Conservation (phyloP, 306 rosid genomes). For the Trichosanthes truncata region DNA sequence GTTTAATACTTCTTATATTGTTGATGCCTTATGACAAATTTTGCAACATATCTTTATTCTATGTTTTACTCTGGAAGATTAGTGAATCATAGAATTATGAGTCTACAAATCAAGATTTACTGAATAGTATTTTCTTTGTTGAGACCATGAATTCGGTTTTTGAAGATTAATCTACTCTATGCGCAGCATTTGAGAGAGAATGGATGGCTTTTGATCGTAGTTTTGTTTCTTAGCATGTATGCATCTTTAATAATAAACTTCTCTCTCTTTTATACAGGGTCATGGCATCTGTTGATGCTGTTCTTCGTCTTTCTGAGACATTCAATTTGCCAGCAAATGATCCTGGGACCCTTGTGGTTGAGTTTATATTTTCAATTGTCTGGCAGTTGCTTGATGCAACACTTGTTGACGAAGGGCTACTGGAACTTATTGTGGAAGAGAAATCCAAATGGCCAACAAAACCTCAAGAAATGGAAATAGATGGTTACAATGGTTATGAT, state of each 20-base stretch:
- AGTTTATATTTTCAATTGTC: slow-evolving; percentile 64
- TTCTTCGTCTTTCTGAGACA: slow-evolving; percentile 59
- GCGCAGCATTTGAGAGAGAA: not conserved
- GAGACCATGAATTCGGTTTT: not conserved
- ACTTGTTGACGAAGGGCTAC: slow-evolving; percentile 76
- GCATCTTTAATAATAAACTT: slow-evolving; percentile 22
- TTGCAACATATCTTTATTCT: not conserved
- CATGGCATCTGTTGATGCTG: slow-evolving; percentile 64
- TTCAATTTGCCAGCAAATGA: slow-evolving; percentile 59
- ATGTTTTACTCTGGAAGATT: not conserved
- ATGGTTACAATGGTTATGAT: slow-evolving; percentile 31
- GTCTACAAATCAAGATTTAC: not conserved
- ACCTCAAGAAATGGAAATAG: slow-evolving; percentile 73
- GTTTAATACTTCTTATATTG: not conserved
- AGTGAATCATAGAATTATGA: not conserved
- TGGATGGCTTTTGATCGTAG: not conserved
- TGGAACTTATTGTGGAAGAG: slow-evolving; percentile 50
- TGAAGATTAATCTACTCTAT: not conserved
- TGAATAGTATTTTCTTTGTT: not conserved
- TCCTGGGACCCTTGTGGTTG: slow-evolving; percentile 81
- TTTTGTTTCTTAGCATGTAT: slow-evolving; percentile 5
- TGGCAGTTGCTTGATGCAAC: slow-evolving; percentile 92
- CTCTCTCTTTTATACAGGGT: slow-evolving; percentile 44
- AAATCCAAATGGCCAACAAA: slow-evolving; percentile 55
- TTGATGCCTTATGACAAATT: not conserved